These are phyloP conservation scores for Fusarium paranaense DNA, from an alignment of 2,329 filamentous ascomycete species.

Conservation along the genomic window DNA sequence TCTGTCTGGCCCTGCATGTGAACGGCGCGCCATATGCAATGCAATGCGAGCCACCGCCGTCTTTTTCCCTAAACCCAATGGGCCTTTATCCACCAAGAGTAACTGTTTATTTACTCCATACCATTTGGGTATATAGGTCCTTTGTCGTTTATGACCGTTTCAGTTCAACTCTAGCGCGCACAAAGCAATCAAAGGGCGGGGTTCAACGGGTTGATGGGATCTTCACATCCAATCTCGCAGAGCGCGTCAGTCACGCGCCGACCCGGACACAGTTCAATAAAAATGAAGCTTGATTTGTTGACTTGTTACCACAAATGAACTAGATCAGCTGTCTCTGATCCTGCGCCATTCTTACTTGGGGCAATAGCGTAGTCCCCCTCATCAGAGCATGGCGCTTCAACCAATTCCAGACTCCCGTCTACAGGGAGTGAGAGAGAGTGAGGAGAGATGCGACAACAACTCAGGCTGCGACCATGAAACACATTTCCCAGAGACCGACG, in stretches of 20 bases:
- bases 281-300: slow-evolving; percentile 27
- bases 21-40: slow-evolving; percentile 41
- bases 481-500: neutral
- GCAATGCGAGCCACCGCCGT: slow-evolving; percentile 40
- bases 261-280: neutral
- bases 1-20: slow-evolving; percentile 18
- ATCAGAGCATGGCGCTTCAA: slow-evolving; percentile 24
- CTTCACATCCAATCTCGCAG: slow-evolving; percentile 30
- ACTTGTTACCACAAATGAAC: slow-evolving; percentile 27
- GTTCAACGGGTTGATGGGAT: slow-evolving; percentile 12
- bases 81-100: neutral
- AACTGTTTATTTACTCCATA: too few relatives aligned
- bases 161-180: neutral
- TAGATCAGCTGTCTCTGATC: slow-evolving; percentile 17
- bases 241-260: slow-evolving; percentile 32
- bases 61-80: neutral
- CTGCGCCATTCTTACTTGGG: slow-evolving; percentile 18
- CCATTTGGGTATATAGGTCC: neutral
- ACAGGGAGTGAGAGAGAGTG: neutral
- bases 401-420: slow-evolving; percentile 25
- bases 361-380: slow-evolving; percentile 17
- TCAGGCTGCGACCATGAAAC: slow-evolving; percentile 13
- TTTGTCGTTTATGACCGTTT: neutral
- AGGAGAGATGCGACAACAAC: neutral
- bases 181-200: slow-evolving; percentile 10